A percentile compares a stretch with the other conserved stretches of the same genome.
These are phyloP conservation scores for Tricholoma sp. DNA, from an alignment of 768 basidiomycete species.

Conservation along the genomic window DNA sequence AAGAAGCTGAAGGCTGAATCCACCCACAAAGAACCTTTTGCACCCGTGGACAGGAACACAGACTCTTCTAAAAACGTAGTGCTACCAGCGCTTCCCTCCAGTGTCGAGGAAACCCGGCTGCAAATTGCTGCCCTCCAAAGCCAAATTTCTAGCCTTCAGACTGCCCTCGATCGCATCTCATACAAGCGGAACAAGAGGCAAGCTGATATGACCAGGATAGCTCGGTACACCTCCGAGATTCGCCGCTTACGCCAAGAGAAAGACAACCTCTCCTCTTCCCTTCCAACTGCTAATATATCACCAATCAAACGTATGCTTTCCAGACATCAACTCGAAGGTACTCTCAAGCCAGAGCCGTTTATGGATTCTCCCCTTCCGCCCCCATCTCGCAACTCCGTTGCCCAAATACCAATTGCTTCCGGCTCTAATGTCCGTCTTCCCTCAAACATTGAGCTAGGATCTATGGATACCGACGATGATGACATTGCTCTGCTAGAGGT, in stretches of 20 bases:
- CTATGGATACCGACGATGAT: constrained; percentile 9
- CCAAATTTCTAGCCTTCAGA: constrained; percentile 7
- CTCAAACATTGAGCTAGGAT: neutral
- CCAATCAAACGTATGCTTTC: constrained; percentile 8
- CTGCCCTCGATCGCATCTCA: constrained; percentile 4
- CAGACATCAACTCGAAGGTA: neutral
- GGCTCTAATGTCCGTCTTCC: constrained; percentile 12
- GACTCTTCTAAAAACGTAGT: neutral
- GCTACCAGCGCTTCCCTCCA: neutral
- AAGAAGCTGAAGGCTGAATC: constrained; percentile 27
- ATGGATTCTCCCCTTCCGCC: neutral
- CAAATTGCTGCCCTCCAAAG: constrained; percentile 13
- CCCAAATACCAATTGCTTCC: constrained; percentile 6
- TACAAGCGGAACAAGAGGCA: constrained; percentile 12
- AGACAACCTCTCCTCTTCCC: constrained; percentile 8
- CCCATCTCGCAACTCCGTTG: neutral
- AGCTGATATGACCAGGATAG: constrained; percentile 9
- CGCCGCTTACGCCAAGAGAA: constrained; percentile 7
- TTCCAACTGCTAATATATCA: constrained; percentile 6
- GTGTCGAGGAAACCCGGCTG: constrained; percentile 8
- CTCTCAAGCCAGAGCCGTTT: neutral
- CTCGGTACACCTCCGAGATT: neutral
- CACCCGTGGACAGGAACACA: constrained; percentile 15
- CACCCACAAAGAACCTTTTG: constrained; percentile 20
- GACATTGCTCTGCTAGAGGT: constrained; percentile 7